Conservation (phyloP, 495 filamentous ascomycete genomes). For the Aspergillus nanangensis region DNA sequence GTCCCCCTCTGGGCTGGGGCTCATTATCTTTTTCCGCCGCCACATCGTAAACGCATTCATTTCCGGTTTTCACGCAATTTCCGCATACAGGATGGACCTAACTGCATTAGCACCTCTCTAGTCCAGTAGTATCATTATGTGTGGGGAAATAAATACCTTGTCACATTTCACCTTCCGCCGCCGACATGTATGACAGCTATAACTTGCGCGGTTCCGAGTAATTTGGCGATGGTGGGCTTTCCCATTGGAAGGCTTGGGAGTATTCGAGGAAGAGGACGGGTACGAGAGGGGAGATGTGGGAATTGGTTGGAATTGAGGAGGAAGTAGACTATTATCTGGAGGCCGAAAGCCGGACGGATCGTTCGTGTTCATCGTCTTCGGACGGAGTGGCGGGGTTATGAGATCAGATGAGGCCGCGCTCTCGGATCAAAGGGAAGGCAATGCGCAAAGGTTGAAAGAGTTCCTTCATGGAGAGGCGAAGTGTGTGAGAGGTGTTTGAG, state of each 20-base stretch:
- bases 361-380: conserved; percentile 13
- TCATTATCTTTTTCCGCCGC: conserved; percentile 23
- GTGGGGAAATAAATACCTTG: conserved; percentile 25
- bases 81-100: conserved; percentile 46
- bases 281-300: neutral
- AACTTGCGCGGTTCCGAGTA: conserved; percentile 45
- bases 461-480: too few species aligned
- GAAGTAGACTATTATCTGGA: too few species aligned
- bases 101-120: neutral
- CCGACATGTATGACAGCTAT: conserved; percentile 47
- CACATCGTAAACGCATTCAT: conserved; percentile 40
- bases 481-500: too few species aligned
- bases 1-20: conserved; percentile 11
- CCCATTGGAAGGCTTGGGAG: conserved; percentile 2
- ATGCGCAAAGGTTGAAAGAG: conserved; percentile 2
- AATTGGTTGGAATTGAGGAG: too few species aligned
- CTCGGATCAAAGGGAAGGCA: too few species aligned
- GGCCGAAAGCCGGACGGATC: conserved; percentile 10
- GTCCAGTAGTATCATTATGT: neutral
- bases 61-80: conserved; percentile 41
- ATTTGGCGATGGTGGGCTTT: conserved; percentile 36
- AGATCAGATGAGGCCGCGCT: conserved; percentile 2
- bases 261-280: conserved; percentile 4
- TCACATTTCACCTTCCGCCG: conserved; percentile 45
- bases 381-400: conserved; percentile 18